A percentile compares a stretch with the other conserved stretches of the same genome.
Evolutionary conservation across 345 rosid genomes (phyloP).

Genomic region (Heritiera fomes): DNA sequence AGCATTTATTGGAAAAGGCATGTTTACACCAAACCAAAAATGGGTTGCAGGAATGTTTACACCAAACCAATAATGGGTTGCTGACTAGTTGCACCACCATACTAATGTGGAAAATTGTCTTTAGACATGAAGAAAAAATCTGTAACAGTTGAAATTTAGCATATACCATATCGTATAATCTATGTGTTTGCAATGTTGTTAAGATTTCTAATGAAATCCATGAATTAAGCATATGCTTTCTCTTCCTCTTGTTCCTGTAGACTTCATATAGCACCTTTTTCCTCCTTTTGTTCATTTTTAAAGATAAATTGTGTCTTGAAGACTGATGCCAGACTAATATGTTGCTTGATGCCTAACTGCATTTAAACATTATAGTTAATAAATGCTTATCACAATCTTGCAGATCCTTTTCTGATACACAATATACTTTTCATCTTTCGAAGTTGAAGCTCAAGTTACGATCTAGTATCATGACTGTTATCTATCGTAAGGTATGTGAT

Average conservation of each 20-base stretch:
- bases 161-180: background rate
- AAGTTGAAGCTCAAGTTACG: slow-evolving; percentile 83
- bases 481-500: slow-evolving; percentile 67
- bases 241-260: background rate
- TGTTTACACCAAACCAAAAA: background rate
- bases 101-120: background rate
- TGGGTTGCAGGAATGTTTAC: background rate
- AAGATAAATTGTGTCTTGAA: background rate
- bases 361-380: background rate
- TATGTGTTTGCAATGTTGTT: background rate
- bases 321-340: background rate
- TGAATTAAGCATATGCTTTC: background rate
- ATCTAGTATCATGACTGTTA: slow-evolving; percentile 79
- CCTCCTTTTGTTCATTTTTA: background rate
- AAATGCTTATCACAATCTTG: slow-evolving; percentile 29
- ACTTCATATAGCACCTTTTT: background rate
- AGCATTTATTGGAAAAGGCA: background rate
- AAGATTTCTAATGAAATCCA: background rate
- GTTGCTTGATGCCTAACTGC: background rate
- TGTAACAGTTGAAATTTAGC: background rate
- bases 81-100: background rate
- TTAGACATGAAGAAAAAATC: slow-evolving; percentile 10
- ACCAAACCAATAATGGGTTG: background rate
- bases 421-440: slow-evolving; percentile 66
- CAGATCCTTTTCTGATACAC: slow-evolving; percentile 93